Evolutionary conservation across 129 eudicot genomes (phyloP).

Genomic region (Silybum marianum): DNA sequence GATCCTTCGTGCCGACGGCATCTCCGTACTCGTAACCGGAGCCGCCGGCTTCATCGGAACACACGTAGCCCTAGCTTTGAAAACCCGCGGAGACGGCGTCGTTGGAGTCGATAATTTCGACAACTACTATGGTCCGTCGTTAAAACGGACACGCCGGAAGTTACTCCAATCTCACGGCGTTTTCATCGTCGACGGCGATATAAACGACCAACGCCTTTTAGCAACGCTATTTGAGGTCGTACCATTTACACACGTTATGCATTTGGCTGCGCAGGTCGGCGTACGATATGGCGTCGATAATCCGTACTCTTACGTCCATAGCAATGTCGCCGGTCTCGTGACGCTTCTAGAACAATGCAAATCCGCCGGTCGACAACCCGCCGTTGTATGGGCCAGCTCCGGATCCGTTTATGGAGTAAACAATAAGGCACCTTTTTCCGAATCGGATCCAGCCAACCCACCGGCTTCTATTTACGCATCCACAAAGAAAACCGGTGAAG

Average conservation of each 20-base stretch:
- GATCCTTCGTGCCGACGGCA: constrained; percentile 41
- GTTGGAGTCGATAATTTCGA: constrained; percentile 57
- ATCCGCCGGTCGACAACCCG: constrained; percentile 48
- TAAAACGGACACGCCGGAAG: constrained; percentile 36
- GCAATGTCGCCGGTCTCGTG: constrained; percentile 50
- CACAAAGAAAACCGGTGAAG: constrained; percentile 60
- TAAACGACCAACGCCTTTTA: constrained; percentile 44
- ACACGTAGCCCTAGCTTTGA: constrained; percentile 47
- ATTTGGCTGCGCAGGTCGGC: constrained; percentile 66
- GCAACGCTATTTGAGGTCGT: constrained; percentile 40
- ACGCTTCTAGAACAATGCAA: constrained; percentile 49
- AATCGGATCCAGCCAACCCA: constrained; percentile 47
- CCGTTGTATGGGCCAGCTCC: constrained; percentile 58
- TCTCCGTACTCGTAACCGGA: constrained; percentile 59
- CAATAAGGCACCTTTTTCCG: constrained; percentile 47
- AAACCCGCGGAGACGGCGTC: constrained; percentile 57
- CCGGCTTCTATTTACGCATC: constrained; percentile 60
- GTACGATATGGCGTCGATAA: constrained; percentile 55
- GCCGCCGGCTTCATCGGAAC: constrained; percentile 62
- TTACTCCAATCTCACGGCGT: constrained; percentile 34
- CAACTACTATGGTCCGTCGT: constrained; percentile 38
- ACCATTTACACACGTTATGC: constrained; percentile 61
- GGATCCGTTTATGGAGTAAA: constrained; percentile 56
- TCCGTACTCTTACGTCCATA: constrained; percentile 50
- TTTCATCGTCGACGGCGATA: constrained; percentile 54